Evolutionary conservation across 305 asterid genomes (phyloP), one percentile per base, ranked within the genome.

Genomic region (Vinca major): DNA sequence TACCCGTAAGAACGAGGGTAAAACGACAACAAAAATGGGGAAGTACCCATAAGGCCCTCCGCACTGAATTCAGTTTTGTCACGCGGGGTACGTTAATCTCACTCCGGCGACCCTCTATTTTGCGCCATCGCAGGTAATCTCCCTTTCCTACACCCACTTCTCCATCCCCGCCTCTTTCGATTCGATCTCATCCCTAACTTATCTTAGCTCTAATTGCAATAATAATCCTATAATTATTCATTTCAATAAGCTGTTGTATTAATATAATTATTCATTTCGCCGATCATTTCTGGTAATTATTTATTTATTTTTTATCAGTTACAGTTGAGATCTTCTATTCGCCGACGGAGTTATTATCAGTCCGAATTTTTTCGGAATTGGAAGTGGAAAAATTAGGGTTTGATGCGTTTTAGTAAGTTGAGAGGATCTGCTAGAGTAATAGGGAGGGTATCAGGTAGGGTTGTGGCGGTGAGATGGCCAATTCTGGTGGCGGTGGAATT

Each of bases 391-490:
- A 26, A 49, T 33, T 66, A 53, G 67, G 66, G 73, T 71, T 90
- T 90, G 92, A 84, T 86, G 96, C 88, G 78, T 79, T 82, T 87
- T 67, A 51, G 80, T 71, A 81, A 83, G 67, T 63, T 71, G 65
- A 85, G 81, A 81, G 86, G 81, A 81, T 82, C 83, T 75, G 79
- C 72, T 57, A 76, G 80, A 75, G 74, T 77, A 75, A 73, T 77
- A 66, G 75, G 67, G 67, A 62, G 75, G 77, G 69, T 73, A 68
- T 73, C 69, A 79, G 73, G 76, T 78, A 74, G 75, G 80, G 77
- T 76, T 74, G 68, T 86, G 86, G 73, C 71, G 90, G 71, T 76
- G 88, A 76, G 79, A 88, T 89, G 96, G 92, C 96, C 85, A 91
- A 89, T 85, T 84, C 87, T 79, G 90, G 91, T 66, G 90, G 91